Evolutionary conservation across 1,139 yeast genomes (phyloP), one percentile per base, ranked within the genome.

Genomic region (Taphrina wiesneri): DNA sequence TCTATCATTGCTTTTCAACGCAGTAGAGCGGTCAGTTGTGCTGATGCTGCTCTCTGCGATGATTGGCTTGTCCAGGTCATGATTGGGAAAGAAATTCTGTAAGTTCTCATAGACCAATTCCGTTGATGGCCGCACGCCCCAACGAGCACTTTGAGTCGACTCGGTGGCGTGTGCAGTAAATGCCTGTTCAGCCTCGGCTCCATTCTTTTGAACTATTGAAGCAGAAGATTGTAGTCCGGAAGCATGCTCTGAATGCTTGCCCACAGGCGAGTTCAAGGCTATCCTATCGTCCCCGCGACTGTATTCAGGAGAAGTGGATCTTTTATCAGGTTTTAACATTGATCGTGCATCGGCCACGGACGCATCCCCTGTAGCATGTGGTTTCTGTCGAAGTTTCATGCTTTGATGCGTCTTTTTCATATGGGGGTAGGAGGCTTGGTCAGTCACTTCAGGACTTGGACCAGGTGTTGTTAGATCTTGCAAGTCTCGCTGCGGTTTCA

Each of bases 51-150:
- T 0, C 81, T 79, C 0, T 90, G 87, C 0, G 43, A 92, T 84
- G 46, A 93, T 90, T 0, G 98, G 96, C 72, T 88, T 88, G 74
- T 95, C 99, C 69, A 95, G 82, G 76, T 93, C 93, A 0, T 98
- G 87, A 71, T 89, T 83, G 0, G 99, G 99, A 80, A 95, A 95
- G 75, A 90, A 95, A 73, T 85, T 84, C 72, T 93, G 99, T 71
- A 95, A 82, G 73, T 95, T 91, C 67, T 91, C 90, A 74, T 91
- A 93, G 45, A 95, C 87, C 60, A 89, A 96, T 73, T 93, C 98
- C 0, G 96, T 88, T 0, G 99, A 92, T 1, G 99, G 99, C 74
- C 99, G 85, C 5, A 93, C 87, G 11, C 86, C 84, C 85, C 75
- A 76, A 1, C n/a, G 43, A 19, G 6, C 17, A 2, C 19, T n/a